Evolutionary conservation across 148 eudicot species (phyloP), one percentile per base, ranked within the genome.

Genomic region (Rheum nobile): DNA sequence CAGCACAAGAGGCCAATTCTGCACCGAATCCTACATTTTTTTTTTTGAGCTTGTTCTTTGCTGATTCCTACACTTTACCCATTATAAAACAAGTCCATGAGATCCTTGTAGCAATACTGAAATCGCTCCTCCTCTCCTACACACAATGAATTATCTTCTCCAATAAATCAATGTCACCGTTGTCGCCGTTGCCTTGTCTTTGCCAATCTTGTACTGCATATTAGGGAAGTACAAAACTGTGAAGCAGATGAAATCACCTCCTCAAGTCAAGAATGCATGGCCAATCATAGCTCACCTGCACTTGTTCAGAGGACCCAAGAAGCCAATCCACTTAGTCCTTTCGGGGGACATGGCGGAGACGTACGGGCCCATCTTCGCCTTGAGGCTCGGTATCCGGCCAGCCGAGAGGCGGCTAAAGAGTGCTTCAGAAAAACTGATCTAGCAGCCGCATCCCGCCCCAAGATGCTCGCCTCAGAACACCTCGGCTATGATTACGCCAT

Each of bases 251-350:
- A 43, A 41, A 12, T 8, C 34, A 21, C 59, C 59, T 24, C 74
- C 74, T 28, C 32, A 73, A 52, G 73, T 76, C 0, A 61, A 46
- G 10, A 71, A 75, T 4, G 32, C 73, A 41, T 74, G 80, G 80
- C 80, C 77, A 2, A 67, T 78, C 47, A 68, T 74, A 37, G 77
- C 77, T 67, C 80, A 78, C 54, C 73, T 78, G n/a, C 80, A 67
- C 42, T 39, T 72, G 44, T 37, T 77, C 37, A 39, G 47, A 13
- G 71, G 75, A 4, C 7, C 71, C 41, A 35, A 59, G 16, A 61
- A 52, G 22, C 80, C 68, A 17, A 71, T 48, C 31, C 77, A 78
- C 16, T 19, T 38, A 37, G 68, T 77, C 68, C 29, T 78, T 1
- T n/a, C n/a, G n/a, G 74, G 44, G 4, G 46, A 63, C 55, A 74